Evolutionary conservation across 768 basidiomycete genomes (phyloP), one percentile per base, ranked within the genome.

Genomic region (Rhizopogon sp.): DNA sequence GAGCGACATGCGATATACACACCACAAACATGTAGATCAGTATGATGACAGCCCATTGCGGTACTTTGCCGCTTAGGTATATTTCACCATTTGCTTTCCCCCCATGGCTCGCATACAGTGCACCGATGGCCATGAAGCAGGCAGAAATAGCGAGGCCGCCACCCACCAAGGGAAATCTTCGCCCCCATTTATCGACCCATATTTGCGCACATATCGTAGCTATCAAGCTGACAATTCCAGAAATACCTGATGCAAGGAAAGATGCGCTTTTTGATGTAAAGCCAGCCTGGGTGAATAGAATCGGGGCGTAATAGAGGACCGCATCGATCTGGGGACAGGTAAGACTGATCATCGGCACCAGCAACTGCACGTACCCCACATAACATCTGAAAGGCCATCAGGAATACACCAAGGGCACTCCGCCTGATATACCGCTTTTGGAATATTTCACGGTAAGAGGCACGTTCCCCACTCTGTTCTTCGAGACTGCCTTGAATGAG

Each of bases 211-310:
- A 62, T 46, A 77, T 67, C 6, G 75, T 76, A 42, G 68, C 64
- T 14, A 65, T 66, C 17, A 80, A 56, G 56, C 74, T 75, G 37
- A 78, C 58, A 40, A 81, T 67, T 31, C 79, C 80, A 1, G 76
- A 75, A 11, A 80, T 68, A 4, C 78, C 81, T 1, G 78, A 78
- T 0, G 78, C 78, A 35, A 80, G 69, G 65, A 81, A 80, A 3
- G 76, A 72, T 3, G 78, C 72, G n/a, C 73, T 70, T n/a, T 66
- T 64, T 3, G 71, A 71, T 11, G 73, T 72, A n/a, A 81, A 71
- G n/a, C 80, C 77, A 1, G 77, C 77, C 58, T 80, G 79, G 3
- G 72, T 62, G 58, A 81, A 81, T 11, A 80, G 66, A 8, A 76
- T 68, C 0, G 79, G 79, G 0, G 77, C 79, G 53, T 76, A 77